phyloP scores from a whole-genome alignment of 2,329 filamentous ascomycete genomes.

The Cercospora sojina region DNA sequence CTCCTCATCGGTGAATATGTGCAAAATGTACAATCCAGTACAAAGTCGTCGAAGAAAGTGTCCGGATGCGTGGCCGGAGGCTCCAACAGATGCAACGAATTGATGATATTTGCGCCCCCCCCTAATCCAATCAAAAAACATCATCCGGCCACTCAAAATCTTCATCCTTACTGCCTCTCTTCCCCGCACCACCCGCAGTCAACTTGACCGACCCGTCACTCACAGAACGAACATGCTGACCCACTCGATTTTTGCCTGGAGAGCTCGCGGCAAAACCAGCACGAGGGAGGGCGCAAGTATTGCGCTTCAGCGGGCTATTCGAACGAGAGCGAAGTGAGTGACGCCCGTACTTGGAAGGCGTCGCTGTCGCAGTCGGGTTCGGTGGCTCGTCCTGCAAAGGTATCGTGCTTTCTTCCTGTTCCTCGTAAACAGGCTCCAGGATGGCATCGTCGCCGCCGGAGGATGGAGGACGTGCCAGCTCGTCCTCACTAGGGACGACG shows the following conservation, averaged over 20 bases:
- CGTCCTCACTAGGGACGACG: conserved; percentile 33
- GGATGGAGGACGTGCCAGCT: conserved; percentile 15
- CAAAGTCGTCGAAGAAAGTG: neutral
- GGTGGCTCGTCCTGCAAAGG: conserved; percentile 30
- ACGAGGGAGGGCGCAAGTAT: conserved; percentile 21
- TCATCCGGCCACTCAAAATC: conserved; percentile 20
- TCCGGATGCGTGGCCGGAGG: neutral
- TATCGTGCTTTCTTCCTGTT: conserved; percentile 33
- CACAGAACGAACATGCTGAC: neutral
- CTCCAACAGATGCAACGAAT: too few species aligned
- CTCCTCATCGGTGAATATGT: neutral
- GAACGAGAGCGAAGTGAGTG: conserved; percentile 27
- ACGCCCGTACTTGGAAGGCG: conserved; percentile 31
- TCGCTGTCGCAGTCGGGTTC: conserved; percentile 33
- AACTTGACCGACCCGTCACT: conserved; percentile 23
- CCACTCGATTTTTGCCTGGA: conserved; percentile 8
- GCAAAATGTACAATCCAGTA: neutral
- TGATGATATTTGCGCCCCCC: too few species aligned
- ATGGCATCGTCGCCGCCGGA: conserved; percentile 29
- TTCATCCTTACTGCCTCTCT: conserved; percentile 12
- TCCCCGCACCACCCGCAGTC: neutral
- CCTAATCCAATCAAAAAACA: conserved; percentile 18
- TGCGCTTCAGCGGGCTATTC: conserved; percentile 30
- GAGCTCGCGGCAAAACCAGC: conserved; percentile 25
- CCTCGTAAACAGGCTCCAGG: conserved; percentile 39